Base-by-base conservation (phyloP, 129 eudicot species). In the Cynara cardunculus region DNA sequence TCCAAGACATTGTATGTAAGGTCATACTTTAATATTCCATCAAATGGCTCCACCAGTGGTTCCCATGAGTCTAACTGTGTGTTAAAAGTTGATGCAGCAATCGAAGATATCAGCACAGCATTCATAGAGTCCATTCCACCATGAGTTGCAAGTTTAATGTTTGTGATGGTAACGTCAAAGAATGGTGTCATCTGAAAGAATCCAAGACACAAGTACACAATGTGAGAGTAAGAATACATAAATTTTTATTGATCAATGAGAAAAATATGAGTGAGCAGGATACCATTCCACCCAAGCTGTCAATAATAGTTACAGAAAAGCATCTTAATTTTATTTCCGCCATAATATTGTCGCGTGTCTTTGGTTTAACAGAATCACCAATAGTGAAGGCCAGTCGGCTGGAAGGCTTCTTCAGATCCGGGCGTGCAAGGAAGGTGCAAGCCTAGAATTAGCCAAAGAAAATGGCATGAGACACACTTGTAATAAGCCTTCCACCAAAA, bases 31-130 rank as follows among this genome's bases (percentile, higher is more conserved):
- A 96, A 96, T 69, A 96, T 93, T 81, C 97, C 99, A 80, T 96
- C 99, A 74, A 96, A 96, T 25, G 99, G 97, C 85, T 96, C 99
- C 81, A 96, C 91, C 3, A 96, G 91, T 74, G 99, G 99, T 86
- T 96, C 99, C 99, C 99, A 96, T 13, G 98, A 89, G 78, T 93
- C 99, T 72, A 96, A 85, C 41, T 90, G 89, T 65, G 91, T 77
- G 85, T 96, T 96, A 82, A 96, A 96, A 32, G 97, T 89, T 86
- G 99, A 96, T 26, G 97, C 97, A 85, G 97, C 97, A 80, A 91
- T 86, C 18, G 98, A 90, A 81, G 97, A 92, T 49, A 92, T 78
- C 59, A 96, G 78, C 44, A 92, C 98, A 56, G 99, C 97, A 84
- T 91, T 96, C 95, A 96, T 90, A 66, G 93, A 95, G 67, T 92